A percentile compares a stretch with the other conserved stretches of the same genome.
Evolutionary conservation across 352 stramenopile genomes (phyloP).

Genomic region (Phytophthora agathidicida): DNA sequence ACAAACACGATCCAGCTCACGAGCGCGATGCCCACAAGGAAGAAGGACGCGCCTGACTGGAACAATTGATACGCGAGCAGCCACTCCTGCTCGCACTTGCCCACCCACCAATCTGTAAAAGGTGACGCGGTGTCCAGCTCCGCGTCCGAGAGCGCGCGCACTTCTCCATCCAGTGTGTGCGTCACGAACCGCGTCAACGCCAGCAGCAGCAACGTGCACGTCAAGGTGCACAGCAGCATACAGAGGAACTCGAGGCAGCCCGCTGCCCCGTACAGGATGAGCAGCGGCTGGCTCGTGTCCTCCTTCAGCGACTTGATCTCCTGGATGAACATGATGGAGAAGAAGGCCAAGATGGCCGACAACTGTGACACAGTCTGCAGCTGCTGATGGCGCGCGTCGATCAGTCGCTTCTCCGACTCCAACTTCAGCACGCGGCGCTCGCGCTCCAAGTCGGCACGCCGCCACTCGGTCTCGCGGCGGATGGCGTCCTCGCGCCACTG

Average conservation of each 20-base stretch:
- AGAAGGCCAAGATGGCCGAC: slow-evolving; percentile 68
- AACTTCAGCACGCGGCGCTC: slow-evolving; percentile 76
- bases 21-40: slow-evolving; percentile 64
- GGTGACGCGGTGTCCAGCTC: slow-evolving; percentile 76
- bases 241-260: slow-evolving; percentile 72
- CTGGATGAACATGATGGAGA: slow-evolving; percentile 78
- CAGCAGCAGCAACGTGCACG: slow-evolving; percentile 71
- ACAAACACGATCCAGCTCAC: slow-evolving; percentile 70
- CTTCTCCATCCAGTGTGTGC: slow-evolving; percentile 77
- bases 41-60: slow-evolving; percentile 57
- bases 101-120: slow-evolving; percentile 72
- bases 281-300: slow-evolving; percentile 50
- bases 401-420: slow-evolving; percentile 78
- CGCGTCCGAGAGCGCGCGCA: slow-evolving; percentile 49
- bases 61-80: slow-evolving; percentile 76
- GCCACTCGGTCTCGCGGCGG: slow-evolving; percentile 67
- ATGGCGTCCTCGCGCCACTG: slow-evolving; percentile 84
- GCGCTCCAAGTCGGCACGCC: slow-evolving; percentile 71
- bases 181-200: slow-evolving; percentile 80
- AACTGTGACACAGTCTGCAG: slow-evolving; percentile 67
- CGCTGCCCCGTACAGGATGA: slow-evolving; percentile 67
- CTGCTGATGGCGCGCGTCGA: slow-evolving; percentile 73
- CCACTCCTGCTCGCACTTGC: slow-evolving; percentile 79
- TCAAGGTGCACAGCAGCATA: slow-evolving; percentile 78
- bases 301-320: slow-evolving; percentile 58